phyloP scores from a whole-genome alignment of 495 filamentous ascomycete genomes.

The Parachaetomium inaequale region DNA sequence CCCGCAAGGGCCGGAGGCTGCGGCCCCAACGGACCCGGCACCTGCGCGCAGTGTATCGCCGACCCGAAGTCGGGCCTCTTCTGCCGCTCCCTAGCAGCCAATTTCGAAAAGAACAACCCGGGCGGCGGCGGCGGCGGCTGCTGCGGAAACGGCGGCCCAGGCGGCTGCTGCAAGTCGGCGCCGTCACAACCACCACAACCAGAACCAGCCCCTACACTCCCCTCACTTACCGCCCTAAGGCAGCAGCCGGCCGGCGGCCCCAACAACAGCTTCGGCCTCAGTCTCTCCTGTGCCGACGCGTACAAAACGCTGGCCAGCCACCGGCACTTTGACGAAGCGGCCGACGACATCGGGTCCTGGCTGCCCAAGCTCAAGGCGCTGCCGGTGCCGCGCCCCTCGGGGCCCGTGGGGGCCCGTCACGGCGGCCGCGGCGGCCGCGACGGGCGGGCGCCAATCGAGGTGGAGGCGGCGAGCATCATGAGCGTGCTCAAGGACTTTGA shows the following conservation, averaged over 20 bases:
- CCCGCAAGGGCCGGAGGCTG: constrained; percentile 32
- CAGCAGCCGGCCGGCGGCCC: neutral
- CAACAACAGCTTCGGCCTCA: constrained; percentile 27
- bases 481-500: constrained; percentile 80
- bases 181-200: neutral
- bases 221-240: too few relatives aligned
- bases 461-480: constrained; percentile 85
- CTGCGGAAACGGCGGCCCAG: constrained; percentile 38
- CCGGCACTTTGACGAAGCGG: constrained; percentile 72
- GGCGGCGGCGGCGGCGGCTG: constrained; percentile 51
- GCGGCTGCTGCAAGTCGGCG: constrained; percentile 39
- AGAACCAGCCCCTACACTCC: neutral
- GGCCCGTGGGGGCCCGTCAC: constrained; percentile 2
- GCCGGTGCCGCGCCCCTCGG: constrained; percentile 28
- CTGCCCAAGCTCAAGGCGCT: constrained; percentile 68
- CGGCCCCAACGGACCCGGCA: constrained; percentile 71
- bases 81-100: constrained; percentile 77
- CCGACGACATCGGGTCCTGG: constrained; percentile 70
- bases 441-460: constrained; percentile 62
- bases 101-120: constrained; percentile 41
- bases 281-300: constrained; percentile 68
- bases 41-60: constrained; percentile 71
- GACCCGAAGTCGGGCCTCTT: constrained; percentile 80
- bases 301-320: constrained; percentile 80
- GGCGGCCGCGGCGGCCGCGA: constrained; percentile 14